These are phyloP conservation scores for Phialophora macrospora DNA, from an alignment of 2,329 filamentous ascomycete species.

Conservation along the genomic window DNA sequence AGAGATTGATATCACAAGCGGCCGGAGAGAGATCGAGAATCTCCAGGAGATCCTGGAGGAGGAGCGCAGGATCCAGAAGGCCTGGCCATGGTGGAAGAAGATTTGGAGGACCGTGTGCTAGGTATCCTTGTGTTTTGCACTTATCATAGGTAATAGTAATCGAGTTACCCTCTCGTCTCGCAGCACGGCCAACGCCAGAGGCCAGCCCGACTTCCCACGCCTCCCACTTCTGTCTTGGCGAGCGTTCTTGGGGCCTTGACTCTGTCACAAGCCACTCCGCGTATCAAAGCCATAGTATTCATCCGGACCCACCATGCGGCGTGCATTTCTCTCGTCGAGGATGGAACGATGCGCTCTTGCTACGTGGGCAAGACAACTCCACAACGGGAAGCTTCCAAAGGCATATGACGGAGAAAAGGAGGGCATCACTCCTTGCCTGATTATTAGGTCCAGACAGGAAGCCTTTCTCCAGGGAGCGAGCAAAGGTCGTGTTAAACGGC, in stretches of 20 bases:
- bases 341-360: no score
- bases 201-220: background rate
- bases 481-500: no score
- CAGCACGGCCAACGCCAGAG: background rate
- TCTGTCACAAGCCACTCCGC: background rate
- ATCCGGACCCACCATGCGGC: no score
- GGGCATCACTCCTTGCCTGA: no score
- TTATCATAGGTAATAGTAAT: no score
- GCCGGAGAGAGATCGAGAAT: constrained; percentile 76
- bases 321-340: no score
- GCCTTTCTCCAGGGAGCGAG: no score
- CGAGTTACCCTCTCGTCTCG: background rate
- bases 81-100: constrained; percentile 78
- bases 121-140: background rate
- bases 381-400: no score
- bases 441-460: no score
- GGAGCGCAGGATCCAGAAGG: constrained; percentile 69
- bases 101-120: constrained; percentile 74
- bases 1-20: constrained; percentile 87
- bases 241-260: background rate
- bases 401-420: no score
- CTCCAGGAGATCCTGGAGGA: constrained; percentile 77
- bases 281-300: no score
- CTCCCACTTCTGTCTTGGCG: background rate
- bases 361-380: no score